Conservation (phyloP, 2,329 filamentous ascomycete species). For the Camptophora hylomeconis region DNA sequence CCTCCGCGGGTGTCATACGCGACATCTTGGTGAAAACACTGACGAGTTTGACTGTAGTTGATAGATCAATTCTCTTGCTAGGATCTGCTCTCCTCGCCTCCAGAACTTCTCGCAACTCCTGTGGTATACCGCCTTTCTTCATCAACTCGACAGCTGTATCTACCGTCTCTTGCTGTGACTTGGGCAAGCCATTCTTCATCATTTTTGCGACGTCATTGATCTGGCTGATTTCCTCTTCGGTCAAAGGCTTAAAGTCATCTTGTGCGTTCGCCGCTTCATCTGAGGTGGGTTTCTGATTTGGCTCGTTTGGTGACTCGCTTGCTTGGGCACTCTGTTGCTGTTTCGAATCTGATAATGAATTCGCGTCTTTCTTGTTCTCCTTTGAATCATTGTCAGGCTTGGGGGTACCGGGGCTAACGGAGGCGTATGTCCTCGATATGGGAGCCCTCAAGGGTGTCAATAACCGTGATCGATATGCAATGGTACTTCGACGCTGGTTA, state of each 20-base stretch:
- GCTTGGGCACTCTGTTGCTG: conserved; percentile 21
- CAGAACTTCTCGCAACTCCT: conserved; percentile 53
- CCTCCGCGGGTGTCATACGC: conserved; percentile 34
- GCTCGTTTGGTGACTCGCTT: conserved; percentile 30
- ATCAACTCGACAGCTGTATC: conserved; percentile 49
- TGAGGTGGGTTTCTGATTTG: conserved; percentile 27
- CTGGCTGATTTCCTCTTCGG: conserved; percentile 41
- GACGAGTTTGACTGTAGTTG: conserved; percentile 48
- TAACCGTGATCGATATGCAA: conserved; percentile 26
- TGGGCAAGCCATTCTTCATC: conserved; percentile 47
- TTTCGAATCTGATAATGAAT: conserved; percentile 5
- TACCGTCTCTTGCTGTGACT: conserved; percentile 46
- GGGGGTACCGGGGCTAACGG: conserved; percentile 30
- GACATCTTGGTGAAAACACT: conserved; percentile 44
- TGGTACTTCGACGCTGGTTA: conserved; percentile 27
- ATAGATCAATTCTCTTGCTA: conserved; percentile 35
- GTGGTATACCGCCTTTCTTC: conserved; percentile 55
- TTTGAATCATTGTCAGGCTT: conserved; percentile 22
- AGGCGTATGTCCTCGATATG: conserved; percentile 29
- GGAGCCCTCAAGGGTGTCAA: conserved; percentile 25
- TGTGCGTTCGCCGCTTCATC: conserved; percentile 20
- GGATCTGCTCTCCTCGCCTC: conserved; percentile 35
- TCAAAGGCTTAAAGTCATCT: conserved; percentile 31
- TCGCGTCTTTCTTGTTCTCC: conserved; percentile 18
- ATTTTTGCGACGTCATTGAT: conserved; percentile 44